phyloP scores from a whole-genome alignment of 2,329 filamentous ascomycete species.

The Drechslera avenae region DNA sequence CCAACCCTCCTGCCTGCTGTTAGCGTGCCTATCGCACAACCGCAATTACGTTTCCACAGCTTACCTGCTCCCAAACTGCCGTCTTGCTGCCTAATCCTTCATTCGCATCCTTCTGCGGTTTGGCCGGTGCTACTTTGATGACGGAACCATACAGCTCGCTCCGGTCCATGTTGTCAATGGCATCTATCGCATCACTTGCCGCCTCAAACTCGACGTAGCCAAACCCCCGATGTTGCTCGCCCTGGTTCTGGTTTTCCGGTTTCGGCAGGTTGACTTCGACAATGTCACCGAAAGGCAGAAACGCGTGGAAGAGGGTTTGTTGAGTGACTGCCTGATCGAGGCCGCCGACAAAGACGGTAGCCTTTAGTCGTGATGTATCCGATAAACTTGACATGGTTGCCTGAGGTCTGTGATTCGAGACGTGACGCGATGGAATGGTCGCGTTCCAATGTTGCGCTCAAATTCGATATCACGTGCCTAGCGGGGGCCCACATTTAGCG shows the following conservation, averaged over 20 bases:
- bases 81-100: constrained; percentile 91
- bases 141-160: constrained; percentile 91
- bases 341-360: constrained; percentile 90
- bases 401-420: constrained; percentile 5
- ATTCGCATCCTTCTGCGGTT: constrained; percentile 84
- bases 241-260: constrained; percentile 78
- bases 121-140: constrained; percentile 90
- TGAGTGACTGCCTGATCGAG: constrained; percentile 78
- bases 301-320: constrained; percentile 82
- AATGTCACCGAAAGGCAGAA: constrained; percentile 96
- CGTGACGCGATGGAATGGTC: not conserved
- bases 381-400: constrained; percentile 64
- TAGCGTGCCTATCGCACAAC: constrained; percentile 10
- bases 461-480: constrained; percentile 34
- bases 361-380: constrained; percentile 81
- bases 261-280: constrained; percentile 89
- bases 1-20: constrained; percentile 77
- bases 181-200: constrained; percentile 83
- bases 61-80: constrained; percentile 95
- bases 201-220: constrained; percentile 96
- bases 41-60: constrained; percentile 37
- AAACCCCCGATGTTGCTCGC: constrained; percentile 85
- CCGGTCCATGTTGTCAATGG: constrained; percentile 99
- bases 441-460: constrained; percentile 14
- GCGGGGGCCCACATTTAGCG: constrained; percentile 14